Base-by-base conservation (phyloP, 805 yeast species). In the Cyberlindnera maritima region DNA sequence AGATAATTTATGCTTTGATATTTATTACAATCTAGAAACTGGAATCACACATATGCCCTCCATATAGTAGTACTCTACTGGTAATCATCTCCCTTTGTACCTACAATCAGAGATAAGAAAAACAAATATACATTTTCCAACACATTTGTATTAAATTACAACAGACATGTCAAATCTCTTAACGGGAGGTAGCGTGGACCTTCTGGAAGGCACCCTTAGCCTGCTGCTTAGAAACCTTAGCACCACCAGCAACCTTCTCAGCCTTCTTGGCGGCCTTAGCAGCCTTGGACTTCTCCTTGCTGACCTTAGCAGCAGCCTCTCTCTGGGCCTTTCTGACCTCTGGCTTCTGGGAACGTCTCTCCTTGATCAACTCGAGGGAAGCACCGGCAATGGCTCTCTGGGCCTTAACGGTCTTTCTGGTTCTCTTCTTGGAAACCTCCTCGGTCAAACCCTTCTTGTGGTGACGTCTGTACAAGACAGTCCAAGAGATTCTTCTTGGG, bases 401-500 rank as follows among this genome's bases (percentile, higher is more conserved):
- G 77, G 87, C 83, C 87, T 94, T 94, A 77, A 91, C 95, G 69
- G 96, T 74, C 85, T 89, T 91, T 84, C 97, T 92, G 65, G 94
- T 63, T 80, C 96, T 88, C 86, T 88, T 95, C 87, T 89, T 94
- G 75, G 95, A 66, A 65, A 87, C 88, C 81, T 94, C 99, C 83
- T 94, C 99, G 70, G 97, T 84, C 73, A 92, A 83, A 81, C 99
- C 99, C 82, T 94, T 94, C 87, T 89, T 90, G 96, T 94, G 98
- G 81, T 92, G 97, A 80, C 96, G 88, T 85, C 99, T 92, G 92
- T 80, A 94, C 69, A 94, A 83, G 70, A 92, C 97, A 63, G 99
- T 94, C 99, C 99, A 94, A 60, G 98, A 84, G 74, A 94, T 84
- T 85, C 97, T 88, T 85, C 99, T 91, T 80, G 99, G 99, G 91